A percentile compares a stretch with the other conserved stretches of the same genome.
These are phyloP conservation scores for Thermothelomyces thermophilus DNA, from an alignment of 2,329 filamentous ascomycete species.

Conservation along the genomic window DNA sequence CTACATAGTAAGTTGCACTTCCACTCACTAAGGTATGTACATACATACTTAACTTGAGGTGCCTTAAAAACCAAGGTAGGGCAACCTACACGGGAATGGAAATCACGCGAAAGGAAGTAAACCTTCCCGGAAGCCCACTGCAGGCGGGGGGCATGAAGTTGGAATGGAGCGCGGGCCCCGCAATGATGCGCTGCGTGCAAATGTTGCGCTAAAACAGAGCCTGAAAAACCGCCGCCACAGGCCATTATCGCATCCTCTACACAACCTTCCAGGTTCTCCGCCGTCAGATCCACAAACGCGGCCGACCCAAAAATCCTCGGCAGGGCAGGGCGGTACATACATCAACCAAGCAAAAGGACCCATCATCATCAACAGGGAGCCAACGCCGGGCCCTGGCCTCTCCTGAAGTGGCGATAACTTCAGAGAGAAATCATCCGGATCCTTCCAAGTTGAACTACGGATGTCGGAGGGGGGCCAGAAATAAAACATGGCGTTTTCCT, in stretches of 20 bases:
- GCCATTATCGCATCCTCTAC: neutral
- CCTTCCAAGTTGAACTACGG: neutral
- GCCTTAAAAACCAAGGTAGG: too few species aligned
- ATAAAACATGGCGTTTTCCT: constrained; percentile 42
- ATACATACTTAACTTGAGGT: too few species aligned
- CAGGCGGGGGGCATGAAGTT: neutral
- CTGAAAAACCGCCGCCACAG: neutral
- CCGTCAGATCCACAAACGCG: neutral
- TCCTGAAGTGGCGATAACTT: neutral
- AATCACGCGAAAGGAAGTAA: too few species aligned
- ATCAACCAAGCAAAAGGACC: neutral
- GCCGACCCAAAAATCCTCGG: too few species aligned
- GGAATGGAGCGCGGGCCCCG: neutral
- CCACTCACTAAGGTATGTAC: too few species aligned
- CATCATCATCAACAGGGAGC: too few species aligned
- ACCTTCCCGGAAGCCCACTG: too few species aligned
- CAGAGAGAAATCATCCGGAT: too few species aligned
- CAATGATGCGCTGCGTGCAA: neutral
- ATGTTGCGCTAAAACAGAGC: neutral
- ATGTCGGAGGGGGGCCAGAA: neutral
- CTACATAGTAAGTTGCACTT: too few species aligned
- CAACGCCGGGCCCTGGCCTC: too few species aligned
- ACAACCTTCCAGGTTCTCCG: neutral
- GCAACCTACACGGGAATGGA: too few species aligned
- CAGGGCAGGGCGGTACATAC: too few species aligned